A percentile compares a stretch with the other conserved stretches of the same genome.
These are phyloP conservation scores for Artemisia argyi DNA, from an alignment of 129 eudicot species.

Conservation along the genomic window DNA sequence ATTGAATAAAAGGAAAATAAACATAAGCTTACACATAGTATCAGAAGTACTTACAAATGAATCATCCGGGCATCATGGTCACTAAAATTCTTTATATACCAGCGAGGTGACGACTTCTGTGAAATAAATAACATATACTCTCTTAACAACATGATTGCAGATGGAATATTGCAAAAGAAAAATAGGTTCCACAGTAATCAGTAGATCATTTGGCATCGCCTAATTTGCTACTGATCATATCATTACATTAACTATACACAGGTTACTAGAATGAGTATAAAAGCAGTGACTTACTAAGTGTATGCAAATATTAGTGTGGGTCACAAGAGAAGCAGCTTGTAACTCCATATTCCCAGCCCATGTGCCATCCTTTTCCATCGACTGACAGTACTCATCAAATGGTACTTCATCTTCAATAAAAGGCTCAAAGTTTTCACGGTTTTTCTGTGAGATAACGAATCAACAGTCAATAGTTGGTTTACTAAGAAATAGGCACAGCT, in stretches of 20 bases:
- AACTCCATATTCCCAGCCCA: slow-evolving; percentile 98
- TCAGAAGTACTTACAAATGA: slow-evolving; percentile 70
- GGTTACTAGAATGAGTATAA: slow-evolving; percentile 14
- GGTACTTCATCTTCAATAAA: slow-evolving; percentile 94
- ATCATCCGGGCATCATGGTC: slow-evolving; percentile 62
- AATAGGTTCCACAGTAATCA: neutral
- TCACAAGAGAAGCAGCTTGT: slow-evolving; percentile 97
- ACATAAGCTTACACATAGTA: neutral
- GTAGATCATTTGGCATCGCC: neutral
- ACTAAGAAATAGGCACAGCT: neutral
- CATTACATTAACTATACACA: neutral
- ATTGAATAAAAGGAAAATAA: too few species aligned
- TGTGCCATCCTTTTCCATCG: slow-evolving; percentile 96
- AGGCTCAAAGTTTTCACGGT: slow-evolving; percentile 90
- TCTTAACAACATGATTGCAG: neutral
- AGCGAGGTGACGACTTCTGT: slow-evolving; percentile 90
- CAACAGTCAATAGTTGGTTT: neutral
- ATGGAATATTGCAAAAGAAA: neutral
- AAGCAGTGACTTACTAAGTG: slow-evolving; percentile 56
- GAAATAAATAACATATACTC: slow-evolving; percentile 5
- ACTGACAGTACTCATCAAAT: slow-evolving; percentile 80
- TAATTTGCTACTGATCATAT: slow-evolving; percentile 7
- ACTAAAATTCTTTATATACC: slow-evolving; percentile 83
- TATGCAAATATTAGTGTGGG: slow-evolving; percentile 85
- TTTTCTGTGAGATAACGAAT: slow-evolving; percentile 50